Percentiles rank a stretch among this genome's conserved stretches.
Conservation (phyloP, 345 rosid genomes). For the Bruguiera gymnorhiza region DNA sequence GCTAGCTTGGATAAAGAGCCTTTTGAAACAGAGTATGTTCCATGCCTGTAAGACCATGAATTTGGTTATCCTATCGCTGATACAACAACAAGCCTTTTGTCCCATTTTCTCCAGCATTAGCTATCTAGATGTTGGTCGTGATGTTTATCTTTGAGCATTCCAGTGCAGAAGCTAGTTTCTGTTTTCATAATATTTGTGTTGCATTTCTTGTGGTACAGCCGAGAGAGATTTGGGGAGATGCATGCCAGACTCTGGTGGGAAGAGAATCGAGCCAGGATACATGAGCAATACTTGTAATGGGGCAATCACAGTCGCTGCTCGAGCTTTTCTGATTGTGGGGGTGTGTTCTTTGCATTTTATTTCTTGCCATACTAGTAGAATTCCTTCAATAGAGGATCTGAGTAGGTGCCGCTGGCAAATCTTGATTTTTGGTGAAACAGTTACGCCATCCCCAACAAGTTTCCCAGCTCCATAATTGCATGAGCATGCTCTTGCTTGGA, state of each 20-base stretch:
- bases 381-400: slow-evolving; percentile 18
- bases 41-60: no score
- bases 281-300: slow-evolving; percentile 77
- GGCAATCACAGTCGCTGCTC: slow-evolving; percentile 5
- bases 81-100: no score
- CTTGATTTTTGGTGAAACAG: slow-evolving; percentile 11
- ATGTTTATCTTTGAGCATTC: no score
- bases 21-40: background rate
- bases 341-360: slow-evolving; percentile 10
- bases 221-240: slow-evolving; percentile 93
- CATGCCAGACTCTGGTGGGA: slow-evolving; percentile 99
- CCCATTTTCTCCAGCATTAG: no score
- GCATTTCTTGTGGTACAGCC: slow-evolving; percentile 43
- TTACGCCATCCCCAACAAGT: background rate
- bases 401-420: slow-evolving; percentile 33
- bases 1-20: background rate
- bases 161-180: background rate
- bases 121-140: no score
- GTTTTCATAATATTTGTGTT: background rate
- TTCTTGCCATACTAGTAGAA: slow-evolving; percentile 8
- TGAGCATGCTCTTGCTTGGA: background rate
- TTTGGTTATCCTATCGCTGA: no score
- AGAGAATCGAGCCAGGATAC: slow-evolving; percentile 93
- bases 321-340: slow-evolving; percentile 15
- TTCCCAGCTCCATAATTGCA: background rate